Evolutionary conservation across 495 filamentous ascomycete species (phyloP), one percentile per base, ranked within the genome.

Genomic region (Stereocaulon alpinum): DNA sequence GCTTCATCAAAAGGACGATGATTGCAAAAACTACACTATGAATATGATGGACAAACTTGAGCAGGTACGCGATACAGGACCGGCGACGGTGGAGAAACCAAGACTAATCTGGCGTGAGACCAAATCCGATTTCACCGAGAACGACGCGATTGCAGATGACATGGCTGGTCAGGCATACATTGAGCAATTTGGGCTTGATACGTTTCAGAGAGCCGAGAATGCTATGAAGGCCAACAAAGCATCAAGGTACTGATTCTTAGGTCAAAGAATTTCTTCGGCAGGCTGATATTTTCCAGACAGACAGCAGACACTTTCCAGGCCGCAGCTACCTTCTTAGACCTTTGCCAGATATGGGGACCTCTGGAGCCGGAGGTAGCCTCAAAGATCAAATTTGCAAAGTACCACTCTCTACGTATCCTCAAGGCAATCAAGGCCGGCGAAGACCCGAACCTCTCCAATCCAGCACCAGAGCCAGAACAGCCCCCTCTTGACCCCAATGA

Each of bases 371-470:
- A 98, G 67, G 82, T 86, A 51, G 80, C 83, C 44, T 82, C 88
- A 27, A 95, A 95, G 74, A 88, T 91, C 70, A 96, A 91, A 69
- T 99, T 86, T 70, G 89, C 92, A 42, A 97, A 97, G 71, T 97
- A 87, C 78, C 95, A 99, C 70, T 90, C 93, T 15, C 70, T 92
- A 14, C 82, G 94, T 45, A 97, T 99, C 68, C 77, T 82, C 3
- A 95, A 91, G 73, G 94, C 92, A 2, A 80, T 95, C 63, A 92
- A 88, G 70, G 87, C 89, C 18, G 91, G 91, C 47, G 86, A 89
- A 61, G 92, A 99, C 68, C 91, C 93, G 5, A 99, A 99, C 69
- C 82, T 83, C 49, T 85, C 88, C 15, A 96, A 95, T 64, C 91
- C 91, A 0, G 82, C 79, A 55, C 77, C 76, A 32, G 74, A 82